Percentiles rank a stretch among this genome's conserved stretches.
These are phyloP conservation scores for Cordyceps cateniannulata DNA, from an alignment of 2,329 filamentous ascomycete species.

Conservation along the genomic window DNA sequence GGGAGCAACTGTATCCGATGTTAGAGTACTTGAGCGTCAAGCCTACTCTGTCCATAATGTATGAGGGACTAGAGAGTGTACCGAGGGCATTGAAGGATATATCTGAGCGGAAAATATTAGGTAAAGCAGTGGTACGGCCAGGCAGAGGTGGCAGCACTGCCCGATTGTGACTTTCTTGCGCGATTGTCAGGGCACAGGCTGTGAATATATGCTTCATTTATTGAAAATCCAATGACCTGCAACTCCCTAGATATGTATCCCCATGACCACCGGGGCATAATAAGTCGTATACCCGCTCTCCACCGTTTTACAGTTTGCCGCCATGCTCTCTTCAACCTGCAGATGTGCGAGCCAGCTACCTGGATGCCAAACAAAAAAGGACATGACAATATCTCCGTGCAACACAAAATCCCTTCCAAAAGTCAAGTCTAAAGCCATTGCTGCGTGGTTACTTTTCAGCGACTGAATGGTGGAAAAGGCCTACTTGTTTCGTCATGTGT, in stretches of 20 bases:
- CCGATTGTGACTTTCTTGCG: background rate
- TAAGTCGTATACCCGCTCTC: background rate
- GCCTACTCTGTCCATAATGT: slow-evolving; percentile 45
- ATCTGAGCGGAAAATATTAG: slow-evolving; percentile 42
- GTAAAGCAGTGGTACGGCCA: slow-evolving; percentile 48
- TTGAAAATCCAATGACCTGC: slow-evolving; percentile 9
- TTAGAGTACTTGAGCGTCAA: slow-evolving; percentile 40
- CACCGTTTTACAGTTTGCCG: background rate
- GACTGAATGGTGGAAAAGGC: background rate
- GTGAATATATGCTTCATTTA: background rate
- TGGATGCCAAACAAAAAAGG: slow-evolving; percentile 1
- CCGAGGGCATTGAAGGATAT: slow-evolving; percentile 45
- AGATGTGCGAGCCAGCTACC: background rate
- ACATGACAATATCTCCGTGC: background rate
- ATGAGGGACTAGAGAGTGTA: slow-evolving; percentile 43
- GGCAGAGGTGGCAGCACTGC: slow-evolving; percentile 8
- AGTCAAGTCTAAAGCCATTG: background rate
- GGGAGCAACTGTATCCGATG: slow-evolving; percentile 43
- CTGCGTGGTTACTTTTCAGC: background rate
- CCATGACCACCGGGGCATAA: background rate
- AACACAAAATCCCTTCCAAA: background rate
- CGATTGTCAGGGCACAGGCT: background rate
- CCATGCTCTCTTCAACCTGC: background rate
- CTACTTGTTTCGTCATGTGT: background rate
- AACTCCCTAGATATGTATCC: slow-evolving; percentile 12